A percentile compares a stretch with the other conserved stretches of the same genome.
Conservation (phyloP, 164 flowering plant genomes). For the Stephania yunnanensis region DNA sequence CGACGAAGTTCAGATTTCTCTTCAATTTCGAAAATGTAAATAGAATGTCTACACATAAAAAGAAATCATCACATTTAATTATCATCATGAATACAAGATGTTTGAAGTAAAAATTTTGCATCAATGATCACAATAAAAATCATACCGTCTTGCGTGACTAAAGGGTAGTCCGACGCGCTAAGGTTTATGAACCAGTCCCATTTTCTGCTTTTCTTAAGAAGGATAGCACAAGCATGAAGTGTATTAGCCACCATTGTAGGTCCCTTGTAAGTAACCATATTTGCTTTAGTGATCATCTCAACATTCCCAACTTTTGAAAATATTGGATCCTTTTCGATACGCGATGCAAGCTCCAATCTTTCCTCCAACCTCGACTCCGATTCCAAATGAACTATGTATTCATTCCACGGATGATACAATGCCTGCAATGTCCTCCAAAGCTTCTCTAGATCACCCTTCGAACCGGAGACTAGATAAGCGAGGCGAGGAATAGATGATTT, state of each 20-base stretch:
- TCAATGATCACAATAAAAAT: background rate
- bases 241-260: slow-evolving; percentile 94
- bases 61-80: background rate
- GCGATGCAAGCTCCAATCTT: slow-evolving; percentile 68
- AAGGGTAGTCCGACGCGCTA: slow-evolving; percentile 97
- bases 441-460: slow-evolving; percentile 81
- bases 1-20: slow-evolving; percentile 68
- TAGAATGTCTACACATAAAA: slow-evolving; percentile 61
- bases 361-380: slow-evolving; percentile 65
- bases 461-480: slow-evolving; percentile 87
- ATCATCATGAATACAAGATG: background rate
- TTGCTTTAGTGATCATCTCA: slow-evolving; percentile 69
- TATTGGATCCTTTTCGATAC: slow-evolving; percentile 56
- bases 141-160: slow-evolving; percentile 96
- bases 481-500: slow-evolving; percentile 48
- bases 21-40: slow-evolving; percentile 45
- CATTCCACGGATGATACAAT: slow-evolving; percentile 82
- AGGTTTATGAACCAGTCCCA: slow-evolving; percentile 99
- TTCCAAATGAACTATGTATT: slow-evolving; percentile 83
- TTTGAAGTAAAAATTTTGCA: background rate
- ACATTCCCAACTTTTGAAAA: slow-evolving; percentile 73
- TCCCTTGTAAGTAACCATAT: slow-evolving; percentile 88
- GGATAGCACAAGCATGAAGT: slow-evolving; percentile 88
- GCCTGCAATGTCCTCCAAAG: slow-evolving; percentile 83
- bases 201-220: slow-evolving; percentile 59